Base-by-base conservation (phyloP, 1,284 basidiomycete species). In the Rhodotorula glutinis region DNA sequence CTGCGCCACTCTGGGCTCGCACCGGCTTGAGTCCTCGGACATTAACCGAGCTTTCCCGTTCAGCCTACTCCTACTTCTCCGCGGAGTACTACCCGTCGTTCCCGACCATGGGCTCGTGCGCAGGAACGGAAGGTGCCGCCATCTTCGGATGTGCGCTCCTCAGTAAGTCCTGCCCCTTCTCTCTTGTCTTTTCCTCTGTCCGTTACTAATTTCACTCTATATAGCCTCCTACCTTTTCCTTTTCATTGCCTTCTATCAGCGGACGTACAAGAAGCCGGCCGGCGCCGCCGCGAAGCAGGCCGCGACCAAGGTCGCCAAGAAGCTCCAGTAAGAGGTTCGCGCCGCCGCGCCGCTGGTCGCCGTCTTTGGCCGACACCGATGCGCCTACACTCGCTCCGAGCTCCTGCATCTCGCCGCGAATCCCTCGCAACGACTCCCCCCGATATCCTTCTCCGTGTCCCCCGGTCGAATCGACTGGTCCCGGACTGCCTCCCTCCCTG, bases 41-140 rank as follows among this genome's bases (percentile, higher is more conserved):
- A 23, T 38, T 53, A n/a, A 11, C 27, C 38, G 23, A 25, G 53
- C 63, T 55, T 43, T 27, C 49, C n/a, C 47, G 27, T 21, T 44
- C 73, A 92, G 91, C 89, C 46, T 95, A 93, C 80, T 86, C 87
- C 3, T 73, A 72, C 70, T 90, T 90, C 76, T 85, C 86, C 23
- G 80, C 82, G 73, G 83, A 82, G 57, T 90, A 89, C 79, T 86
- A 82, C 76, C 79, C 81, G 43, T 53, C 58, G 17, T 52, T 53
- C 66, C 94, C 94, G 27, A 81, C 84, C 74, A 74, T 88, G 44
- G 89, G 86, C 49, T 86, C 88, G 77, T 99, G 96, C 78, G 86
- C 92, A 53, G 96, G 95, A 59, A 87, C 88, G 46, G 92, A 96
- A 80, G 81, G 82, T 27, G 91, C 95, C 64, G 96, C 95, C 3